Conservation (phyloP, 1,139 yeast genomes). For the Saccharomycopsis crataegensis region DNA sequence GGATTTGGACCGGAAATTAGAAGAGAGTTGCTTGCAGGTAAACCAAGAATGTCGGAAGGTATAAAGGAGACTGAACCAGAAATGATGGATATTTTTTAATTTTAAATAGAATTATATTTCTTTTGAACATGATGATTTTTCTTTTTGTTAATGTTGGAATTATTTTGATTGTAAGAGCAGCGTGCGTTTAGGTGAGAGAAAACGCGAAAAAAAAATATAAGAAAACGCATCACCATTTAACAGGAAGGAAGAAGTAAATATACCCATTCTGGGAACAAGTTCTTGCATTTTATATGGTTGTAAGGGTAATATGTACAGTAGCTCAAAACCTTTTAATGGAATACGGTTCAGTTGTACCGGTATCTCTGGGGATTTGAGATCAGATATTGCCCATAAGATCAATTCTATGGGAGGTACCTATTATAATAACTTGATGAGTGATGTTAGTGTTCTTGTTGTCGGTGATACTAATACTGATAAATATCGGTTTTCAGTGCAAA, state of each 20-base stretch:
- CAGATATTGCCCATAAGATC: slow-evolving; percentile 33
- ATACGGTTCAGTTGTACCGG: slow-evolving; percentile 31
- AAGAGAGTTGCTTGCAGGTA: slow-evolving; percentile 85
- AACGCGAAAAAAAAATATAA: neutral
- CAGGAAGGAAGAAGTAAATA: neutral
- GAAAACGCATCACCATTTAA: neutral
- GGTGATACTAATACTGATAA: slow-evolving; percentile 64
- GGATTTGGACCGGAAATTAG: slow-evolving; percentile 92
- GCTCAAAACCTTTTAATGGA: slow-evolving; percentile 20
- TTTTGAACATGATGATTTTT: neutral
- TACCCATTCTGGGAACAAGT: neutral
- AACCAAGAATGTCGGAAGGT: slow-evolving; percentile 33
- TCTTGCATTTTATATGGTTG: no score
- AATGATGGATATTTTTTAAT: slow-evolving; percentile 64
- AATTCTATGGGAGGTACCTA: slow-evolving; percentile 57
- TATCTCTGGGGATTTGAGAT: slow-evolving; percentile 26
- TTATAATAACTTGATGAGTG: slow-evolving; percentile 56
- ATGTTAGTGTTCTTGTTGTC: slow-evolving; percentile 59
- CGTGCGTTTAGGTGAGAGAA: neutral
- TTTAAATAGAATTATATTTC: neutral
- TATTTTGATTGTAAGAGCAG: neutral
- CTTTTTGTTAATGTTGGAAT: neutral
- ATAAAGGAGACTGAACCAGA: slow-evolving; percentile 56
- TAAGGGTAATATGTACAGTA: neutral
- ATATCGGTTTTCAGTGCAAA: slow-evolving; percentile 53